Evolutionary conservation across 768 basidiomycete genomes (phyloP).

Genomic region (Rossbeevera mucosa): DNA sequence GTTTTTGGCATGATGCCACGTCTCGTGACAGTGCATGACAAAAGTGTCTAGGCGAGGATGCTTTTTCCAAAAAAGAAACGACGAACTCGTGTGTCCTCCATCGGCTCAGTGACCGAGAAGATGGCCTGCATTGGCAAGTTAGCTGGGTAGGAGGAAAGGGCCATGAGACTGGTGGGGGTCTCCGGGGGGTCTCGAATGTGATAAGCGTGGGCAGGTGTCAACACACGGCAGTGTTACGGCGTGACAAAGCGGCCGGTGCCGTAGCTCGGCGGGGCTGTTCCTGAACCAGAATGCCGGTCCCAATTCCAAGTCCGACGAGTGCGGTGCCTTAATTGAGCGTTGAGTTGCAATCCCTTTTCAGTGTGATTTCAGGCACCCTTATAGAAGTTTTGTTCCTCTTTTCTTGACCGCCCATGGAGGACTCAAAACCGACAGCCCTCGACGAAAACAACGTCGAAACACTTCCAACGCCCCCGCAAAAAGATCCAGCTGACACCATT

Average conservation of each 20-base stretch:
- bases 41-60: not conserved
- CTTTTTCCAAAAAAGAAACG: not conserved
- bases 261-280: conserved; percentile 34
- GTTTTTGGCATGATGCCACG: conserved; percentile 1
- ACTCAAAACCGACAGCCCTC: conserved; percentile 31
- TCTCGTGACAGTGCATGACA: not conserved
- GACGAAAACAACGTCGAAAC: conserved; percentile 18
- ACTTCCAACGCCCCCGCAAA: not conserved
- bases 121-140: not conserved
- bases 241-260: conserved; percentile 30
- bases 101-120: not conserved
- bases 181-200: conserved; percentile 19
- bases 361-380: conserved; percentile 34
- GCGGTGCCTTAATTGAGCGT: conserved; percentile 36
- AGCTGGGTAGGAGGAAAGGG: not conserved
- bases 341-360: conserved; percentile 26
- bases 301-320: conserved; percentile 29
- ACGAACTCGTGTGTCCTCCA: not conserved
- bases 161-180: conserved; percentile 12
- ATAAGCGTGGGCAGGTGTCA: conserved; percentile 17
- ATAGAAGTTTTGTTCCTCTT: conserved; percentile 33
- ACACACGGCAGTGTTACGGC: conserved; percentile 15
- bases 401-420: conserved; percentile 31
- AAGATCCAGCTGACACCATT: conserved; percentile 4
- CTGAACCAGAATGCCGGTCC: conserved; percentile 25